Base-by-base conservation (phyloP, 2,329 filamentous ascomycete species). In the Penicillium glabrum region DNA sequence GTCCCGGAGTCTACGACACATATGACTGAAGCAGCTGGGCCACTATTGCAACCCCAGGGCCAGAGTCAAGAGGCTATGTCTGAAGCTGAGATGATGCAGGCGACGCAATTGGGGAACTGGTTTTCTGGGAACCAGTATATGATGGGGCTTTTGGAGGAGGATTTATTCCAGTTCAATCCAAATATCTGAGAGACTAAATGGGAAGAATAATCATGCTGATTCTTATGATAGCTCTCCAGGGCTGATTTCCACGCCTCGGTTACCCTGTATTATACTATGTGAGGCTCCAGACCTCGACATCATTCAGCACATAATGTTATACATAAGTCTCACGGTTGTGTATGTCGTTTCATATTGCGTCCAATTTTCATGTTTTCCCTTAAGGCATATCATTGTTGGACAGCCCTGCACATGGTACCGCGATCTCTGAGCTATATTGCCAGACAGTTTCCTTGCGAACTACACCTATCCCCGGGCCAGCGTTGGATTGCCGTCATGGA, bases 111-210 rank as follows among this genome's bases (percentile, higher is more conserved):
- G 57, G 83, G 83, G 2, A 85, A 87, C 59, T 89, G 86, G 86
- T 88, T 87, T 62, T 85, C 83, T 3, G 84, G 86, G 1, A 88
- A 84, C 57, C 79, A 82, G 53, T 86, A 87, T 63, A 83, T 89
- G 75, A 81, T 89, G 76, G 84, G 84, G 0, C 66, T 89, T 55
- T 69, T 89, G 67, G 86, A 89, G 66, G 83, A 87, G 56, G 86
- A 88, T 63, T 46, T 74, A 24, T 68, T 68, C n/a, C 65, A 70
- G 26, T 68, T 72, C 31, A 66, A 69, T 52, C 62, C 64, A 2
- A 58, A 43, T 16, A 35, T 26, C 52, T 43, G 24, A 43, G 13
- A 6, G 2, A 19, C 19, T 2, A 41, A 37, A 16, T 21, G 21
- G 24, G 3, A 21, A 13, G 2, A 3, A 21, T 3, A 3, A 7